These are phyloP conservation scores for Alloascoidea africana DNA, from an alignment of 805 yeast species.

Conservation along the genomic window DNA sequence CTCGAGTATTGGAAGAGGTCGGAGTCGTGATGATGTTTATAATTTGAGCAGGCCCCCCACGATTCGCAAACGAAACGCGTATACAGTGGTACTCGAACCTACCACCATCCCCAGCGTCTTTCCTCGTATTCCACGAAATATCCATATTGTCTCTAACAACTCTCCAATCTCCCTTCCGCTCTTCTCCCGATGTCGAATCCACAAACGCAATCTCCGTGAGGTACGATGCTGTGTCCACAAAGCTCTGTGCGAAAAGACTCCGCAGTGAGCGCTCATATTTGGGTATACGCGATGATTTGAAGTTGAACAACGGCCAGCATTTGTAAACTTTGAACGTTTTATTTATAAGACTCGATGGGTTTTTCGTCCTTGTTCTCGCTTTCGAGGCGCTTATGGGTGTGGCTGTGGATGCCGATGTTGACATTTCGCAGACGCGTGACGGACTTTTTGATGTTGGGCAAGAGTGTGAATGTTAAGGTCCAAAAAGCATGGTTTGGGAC, in stretches of 20 bases:
- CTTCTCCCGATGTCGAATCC: not conserved
- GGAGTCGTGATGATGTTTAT: not conserved
- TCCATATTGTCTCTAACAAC: not conserved
- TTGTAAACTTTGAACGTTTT: slow-evolving; percentile 1
- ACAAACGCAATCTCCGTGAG: not conserved
- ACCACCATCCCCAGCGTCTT: not conserved
- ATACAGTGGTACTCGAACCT: not conserved
- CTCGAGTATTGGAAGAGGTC: not conserved
- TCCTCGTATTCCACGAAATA: not conserved
- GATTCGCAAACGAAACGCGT: not conserved
- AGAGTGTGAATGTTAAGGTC: no score
- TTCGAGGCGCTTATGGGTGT: no score
- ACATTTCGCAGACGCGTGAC: no score
- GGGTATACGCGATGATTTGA: not conserved
- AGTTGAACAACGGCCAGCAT: not conserved
- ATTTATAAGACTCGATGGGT: not conserved
- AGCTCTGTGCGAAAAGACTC: not conserved
- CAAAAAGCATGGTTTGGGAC: no score
- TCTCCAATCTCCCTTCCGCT: not conserved
- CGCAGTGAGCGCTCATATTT: not conserved
- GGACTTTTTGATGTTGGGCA: no score
- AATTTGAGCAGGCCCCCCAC: no score
- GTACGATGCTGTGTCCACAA: not conserved
- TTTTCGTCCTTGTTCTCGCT: no score
- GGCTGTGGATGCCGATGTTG: no score